Evolutionary conservation across 768 basidiomycete species (phyloP), one percentile per base, ranked within the genome.

Genomic region (Russula dissimulans): DNA sequence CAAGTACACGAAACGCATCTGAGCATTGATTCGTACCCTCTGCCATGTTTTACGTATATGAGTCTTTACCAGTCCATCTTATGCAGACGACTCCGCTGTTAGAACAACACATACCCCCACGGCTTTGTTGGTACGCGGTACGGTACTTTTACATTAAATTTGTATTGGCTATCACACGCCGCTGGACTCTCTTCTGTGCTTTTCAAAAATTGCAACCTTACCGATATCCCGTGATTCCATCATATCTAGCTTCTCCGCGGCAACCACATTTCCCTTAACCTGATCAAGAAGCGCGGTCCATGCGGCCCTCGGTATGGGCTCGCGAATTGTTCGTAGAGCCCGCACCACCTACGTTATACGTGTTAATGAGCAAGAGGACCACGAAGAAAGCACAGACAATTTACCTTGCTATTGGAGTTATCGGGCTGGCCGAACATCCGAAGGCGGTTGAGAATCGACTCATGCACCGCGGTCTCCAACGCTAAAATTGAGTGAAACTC

Each of bases 171-270:
- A 15, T 61, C 51, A 62, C 11, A 29, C 4, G 7, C 31, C 10
- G 46, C 50, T 51, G 22, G 61, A 57, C 3, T 62, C 61, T 62
- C 56, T 52, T 31, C 56, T n/a, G 17, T 57, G 46, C 48, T 47
- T 62, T 10, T 62, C 60, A 0, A 47, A 42, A 44, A 36, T 61
- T 10, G 26, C 26, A 18, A 31, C 32, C 29, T 39, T 57, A 38
- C n/a, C 50, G 34, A 22, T 41, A 45, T 62, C 56, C 39, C 56
- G 45, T 14, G 52, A 31, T 36, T 84, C 83, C 34, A 81, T 67
- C 11, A 78, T 73, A 50, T 82, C 77, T 53, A 90, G 71, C 69
- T 87, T 88, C 70, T 90, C 87, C 49, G 84, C 81, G 2, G 86
- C 86, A 7, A 82, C 71, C 4, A 88, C 73, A 59, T 89, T 86